Evolutionary conservation across 2,329 filamentous ascomycete species (phyloP), one percentile per base, ranked within the genome.

Genomic region (Clonostachys solani): DNA sequence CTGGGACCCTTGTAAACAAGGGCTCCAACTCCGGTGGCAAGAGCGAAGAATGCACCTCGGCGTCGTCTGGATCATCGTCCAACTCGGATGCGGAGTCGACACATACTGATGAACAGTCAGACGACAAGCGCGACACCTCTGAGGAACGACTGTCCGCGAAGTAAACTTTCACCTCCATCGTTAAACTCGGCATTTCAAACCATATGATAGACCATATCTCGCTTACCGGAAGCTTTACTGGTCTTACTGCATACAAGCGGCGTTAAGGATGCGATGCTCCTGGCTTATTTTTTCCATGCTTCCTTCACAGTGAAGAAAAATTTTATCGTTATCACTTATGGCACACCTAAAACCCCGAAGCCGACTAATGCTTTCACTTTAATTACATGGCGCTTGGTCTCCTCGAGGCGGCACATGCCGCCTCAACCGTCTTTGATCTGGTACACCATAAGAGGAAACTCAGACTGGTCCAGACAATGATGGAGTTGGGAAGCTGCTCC

Each of bases 71-170:
- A 33, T 48, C 46, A 16, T 33, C 47, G 15, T 46, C 49, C 5
- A 63, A 60, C n/a, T 70, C 68, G 12, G 69, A 71, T 47, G 59
- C 56, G 18, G 66, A 68, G 45, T 67, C 65, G 8, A 62, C 46
- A n/a, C 46, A 44, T 33, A 33, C 41, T 9, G 46, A 43, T 15
- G 41, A 40, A 29, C 33, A 18, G 9, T 18, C 33, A 23, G 35
- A 44, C 13, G 46, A 23, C 12, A 18, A 42, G 12, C 59, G 58
- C 18, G 59, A 61, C 45, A 57, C 54, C 41, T 54, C 55, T 3
- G 45, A 47, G 50, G 56, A 58, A 47, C 49, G 61, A 50, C 43
- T 50, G 15, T 12, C 36, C 15, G 36, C 7, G 23, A 29, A 29
- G 23, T 29, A 29, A 29, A 9, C 4, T 29, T 29, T 29, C 23